A percentile compares a stretch with the other conserved stretches of the same genome.
Conservation (phyloP, 495 filamentous ascomycete genomes). For the Daldinia childiae region DNA sequence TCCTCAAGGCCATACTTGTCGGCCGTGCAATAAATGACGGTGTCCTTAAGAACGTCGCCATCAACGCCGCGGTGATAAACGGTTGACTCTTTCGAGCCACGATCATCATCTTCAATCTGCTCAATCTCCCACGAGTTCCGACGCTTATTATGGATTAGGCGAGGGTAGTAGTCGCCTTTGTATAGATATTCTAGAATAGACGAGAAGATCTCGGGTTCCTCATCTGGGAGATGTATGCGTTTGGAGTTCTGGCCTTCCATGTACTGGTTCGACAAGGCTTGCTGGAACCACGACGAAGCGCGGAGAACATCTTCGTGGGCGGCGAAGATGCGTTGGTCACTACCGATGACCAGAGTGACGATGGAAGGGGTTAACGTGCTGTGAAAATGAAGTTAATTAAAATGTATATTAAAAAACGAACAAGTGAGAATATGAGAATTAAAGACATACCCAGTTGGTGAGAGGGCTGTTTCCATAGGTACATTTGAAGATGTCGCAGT, state of each 20-base stretch:
- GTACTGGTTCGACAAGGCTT: conserved; percentile 68
- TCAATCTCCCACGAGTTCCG: conserved; percentile 78
- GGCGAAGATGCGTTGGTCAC: conserved; percentile 83
- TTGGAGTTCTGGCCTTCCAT: conserved; percentile 67
- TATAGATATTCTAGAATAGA: conserved; percentile 92
- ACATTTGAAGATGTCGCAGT: conserved; percentile 46
- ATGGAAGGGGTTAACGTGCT: conserved; percentile 74
- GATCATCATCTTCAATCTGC: conserved; percentile 56
- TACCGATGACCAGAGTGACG: conserved; percentile 81
- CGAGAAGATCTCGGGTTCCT: conserved; percentile 90
- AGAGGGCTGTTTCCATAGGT: conserved; percentile 36
- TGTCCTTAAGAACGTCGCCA: conserved; percentile 82
- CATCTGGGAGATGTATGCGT: conserved; percentile 80
- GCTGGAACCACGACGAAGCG: conserved; percentile 78
- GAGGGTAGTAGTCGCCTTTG: conserved; percentile 89
- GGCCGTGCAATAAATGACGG: conserved; percentile 89
- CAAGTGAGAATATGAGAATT: not conserved
- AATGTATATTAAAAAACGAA: not conserved
- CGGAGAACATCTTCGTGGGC: conserved; percentile 87
- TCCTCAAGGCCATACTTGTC: conserved; percentile 82
- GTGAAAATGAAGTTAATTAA: conserved; percentile 10
- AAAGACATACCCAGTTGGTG: conserved; percentile 48
- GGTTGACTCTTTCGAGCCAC: conserved; percentile 65
- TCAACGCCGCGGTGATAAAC: conserved; percentile 72
- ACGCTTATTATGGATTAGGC: conserved; percentile 74